Evolutionary conservation across 805 yeast species (phyloP), one percentile per base, ranked within the genome.

Genomic region (Candida bentonensis): DNA sequence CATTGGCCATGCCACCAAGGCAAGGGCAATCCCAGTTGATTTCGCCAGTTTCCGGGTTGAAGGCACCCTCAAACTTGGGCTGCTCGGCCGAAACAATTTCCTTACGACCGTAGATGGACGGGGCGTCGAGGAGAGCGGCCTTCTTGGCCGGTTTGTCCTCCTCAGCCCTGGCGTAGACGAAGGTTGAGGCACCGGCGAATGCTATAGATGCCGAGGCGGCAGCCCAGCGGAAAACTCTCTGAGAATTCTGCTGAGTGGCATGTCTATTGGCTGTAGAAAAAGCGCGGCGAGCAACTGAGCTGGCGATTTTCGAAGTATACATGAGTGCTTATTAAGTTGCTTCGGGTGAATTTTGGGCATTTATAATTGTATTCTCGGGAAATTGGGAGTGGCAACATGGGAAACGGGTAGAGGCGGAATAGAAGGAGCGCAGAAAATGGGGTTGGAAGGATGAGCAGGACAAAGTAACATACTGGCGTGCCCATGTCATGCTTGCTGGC

Each of bases 21-120:
- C 97, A 89, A n/a, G 98, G 97, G 64, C 98, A 92, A 60, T 92
- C 97, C 98, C 98, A 92, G 75, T 92, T 89, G 66, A 92, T 92
- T 62, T 89, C 97, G 23, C 98, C 98, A 2, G 98, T 92, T 57
- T 84, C 95, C 23, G 96, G 96, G 67, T 89, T 77, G 65, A 77
- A 89, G 3, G 97, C 96, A 30, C 86, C 82, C 48, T 69, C 65
- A 11, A 52, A 49, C 36, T 46, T 50, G 25, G 55, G 54, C 21
- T 49, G 39, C 15, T 44, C 58, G 20, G 39, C 4, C 15, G 44
- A 9, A 9, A 5, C 17, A 15, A 30, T n/a, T 5, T 30, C 36
- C 17, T 30, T 9, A 4, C 36, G 7, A 5, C 36, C 36, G n/a
- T 13, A 30, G 36, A 15, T 7, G n/a, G 17, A 11, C 5, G 36